These are phyloP conservation scores for Trapa incisa DNA, from an alignment of 345 rosid genomes.

Conservation along the genomic window DNA sequence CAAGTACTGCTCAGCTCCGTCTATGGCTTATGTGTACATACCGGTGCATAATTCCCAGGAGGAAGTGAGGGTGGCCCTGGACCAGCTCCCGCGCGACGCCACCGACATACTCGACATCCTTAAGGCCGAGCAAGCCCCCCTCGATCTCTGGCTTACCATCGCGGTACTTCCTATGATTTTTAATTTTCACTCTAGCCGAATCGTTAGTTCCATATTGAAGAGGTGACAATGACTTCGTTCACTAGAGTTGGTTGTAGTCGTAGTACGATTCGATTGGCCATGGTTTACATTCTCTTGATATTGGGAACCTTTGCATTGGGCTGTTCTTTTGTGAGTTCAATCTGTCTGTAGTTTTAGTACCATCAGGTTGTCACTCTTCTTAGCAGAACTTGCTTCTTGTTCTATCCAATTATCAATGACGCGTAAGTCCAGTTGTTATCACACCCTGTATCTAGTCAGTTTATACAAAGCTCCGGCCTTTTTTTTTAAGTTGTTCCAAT, in stretches of 20 bases:
- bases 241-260: not conserved
- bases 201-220: not conserved
- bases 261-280: not conserved
- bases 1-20: too few species aligned
- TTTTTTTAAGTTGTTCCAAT: too few species aligned
- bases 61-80: slow-evolving; percentile 89
- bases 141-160: slow-evolving; percentile 93
- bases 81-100: slow-evolving; percentile 95
- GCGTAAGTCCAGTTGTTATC: not conserved
- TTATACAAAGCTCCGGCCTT: too few species aligned
- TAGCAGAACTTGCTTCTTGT: not conserved
- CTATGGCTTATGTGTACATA: slow-evolving; percentile 80
- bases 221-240: not conserved
- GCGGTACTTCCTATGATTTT: slow-evolving; percentile 34
- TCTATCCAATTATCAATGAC: not conserved
- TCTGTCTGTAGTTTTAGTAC: not conserved
- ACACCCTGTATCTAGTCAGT: not conserved
- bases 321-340: not conserved
- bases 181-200: not conserved
- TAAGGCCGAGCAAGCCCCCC: slow-evolving; percentile 99
- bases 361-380: not conserved
- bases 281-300: not conserved
- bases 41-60: slow-evolving; percentile 99
- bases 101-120: slow-evolving; percentile 96
- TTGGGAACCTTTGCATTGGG: not conserved